Base-by-base conservation (phyloP, 176 grass and related monocot species). In the Oryza brachyantha region DNA sequence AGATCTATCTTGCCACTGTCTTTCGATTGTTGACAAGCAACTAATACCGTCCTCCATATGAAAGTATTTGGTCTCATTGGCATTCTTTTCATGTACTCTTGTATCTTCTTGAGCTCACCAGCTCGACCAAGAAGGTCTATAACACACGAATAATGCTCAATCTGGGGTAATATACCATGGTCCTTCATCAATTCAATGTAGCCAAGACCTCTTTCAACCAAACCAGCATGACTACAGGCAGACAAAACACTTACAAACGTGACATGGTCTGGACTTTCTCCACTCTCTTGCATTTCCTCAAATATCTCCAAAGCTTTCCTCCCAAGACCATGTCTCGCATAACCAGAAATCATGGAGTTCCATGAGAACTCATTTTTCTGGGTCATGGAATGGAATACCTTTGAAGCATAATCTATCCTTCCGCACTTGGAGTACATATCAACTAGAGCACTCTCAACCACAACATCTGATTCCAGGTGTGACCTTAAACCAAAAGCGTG, bases 291-390 rank as follows among this genome's bases (percentile, higher is more conserved):
- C 93, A 96, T 96, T 88, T 96, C 78, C 42, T 83, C 77, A 68
- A 96, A 96, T 29, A 84, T 79, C 45, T 90, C 87, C 76, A 90
- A 68, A 84, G 90, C 93, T 82, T 96, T 85, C 73, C 68, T 81
- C 63, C 84, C 86, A 27, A 88, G 71, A 37, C 93, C 93, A 87
- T 96, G 86, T 73, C 86, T 84, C 61, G 87, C 93, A 85, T 85
- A 96, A 77, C 84, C 93, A 73, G 89, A 96, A 79, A 96, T 96
- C 93, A 96, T 96, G 52, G 89, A 96, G 64, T 96, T 96, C 89
- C 89, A 96, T 59, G 87, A 87, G 76, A 96, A 92, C 62, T 96
- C 75, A 80, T 96, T 92, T 78, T 65, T 92, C 17, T 73, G 69
- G 69, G 26, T 87, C 81, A 90, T 96, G 52, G 82, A 92, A 59